Percentiles rank a stretch among this genome's conserved stretches.
Conservation (phyloP, 495 filamentous ascomycete species). For the Aspergillus cavernicola region DNA sequence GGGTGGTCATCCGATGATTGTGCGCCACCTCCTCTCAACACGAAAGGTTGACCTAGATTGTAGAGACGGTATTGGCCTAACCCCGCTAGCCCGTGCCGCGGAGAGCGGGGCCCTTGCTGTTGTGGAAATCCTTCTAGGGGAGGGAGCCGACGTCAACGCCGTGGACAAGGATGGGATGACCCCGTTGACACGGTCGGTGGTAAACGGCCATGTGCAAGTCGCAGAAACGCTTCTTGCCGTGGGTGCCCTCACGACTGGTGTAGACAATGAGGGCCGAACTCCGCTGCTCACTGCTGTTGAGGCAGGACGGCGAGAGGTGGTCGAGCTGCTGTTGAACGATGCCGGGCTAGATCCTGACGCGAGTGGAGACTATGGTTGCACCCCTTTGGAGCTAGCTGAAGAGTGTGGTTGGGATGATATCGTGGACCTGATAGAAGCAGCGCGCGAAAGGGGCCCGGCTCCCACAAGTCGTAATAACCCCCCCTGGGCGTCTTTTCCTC, state of each 20-base stretch:
- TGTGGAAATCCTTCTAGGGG: constrained; percentile 19
- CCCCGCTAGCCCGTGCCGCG: background rate
- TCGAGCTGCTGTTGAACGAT: constrained; percentile 1
- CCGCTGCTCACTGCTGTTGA: constrained; percentile 3
- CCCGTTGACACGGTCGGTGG: constrained; percentile 9
- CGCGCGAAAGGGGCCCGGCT: background rate
- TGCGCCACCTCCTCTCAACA: constrained; percentile 1
- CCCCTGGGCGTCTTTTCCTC: background rate
- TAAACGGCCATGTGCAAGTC: constrained; percentile 19
- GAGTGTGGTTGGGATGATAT: constrained; percentile 9
- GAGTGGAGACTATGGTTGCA: background rate
- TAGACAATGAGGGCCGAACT: background rate
- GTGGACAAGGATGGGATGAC: constrained; percentile 12
- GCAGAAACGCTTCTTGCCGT: background rate
- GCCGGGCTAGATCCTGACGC: constrained; percentile 2
- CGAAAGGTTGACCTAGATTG: constrained; percentile 2
- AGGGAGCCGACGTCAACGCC: constrained; percentile 24
- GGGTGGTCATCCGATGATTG: background rate
- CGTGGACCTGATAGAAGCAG: background rate
- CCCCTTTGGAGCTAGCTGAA: constrained; percentile 1
- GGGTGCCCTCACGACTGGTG: background rate
- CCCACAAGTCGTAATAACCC: background rate
- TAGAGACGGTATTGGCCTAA: background rate
- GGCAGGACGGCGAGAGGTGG: background rate
- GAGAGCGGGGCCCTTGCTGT: constrained; percentile 8